A percentile compares a stretch with the other conserved stretches of the same genome.
Conservation (phyloP, 1,139 yeast species). For the Pichia sp. region DNA sequence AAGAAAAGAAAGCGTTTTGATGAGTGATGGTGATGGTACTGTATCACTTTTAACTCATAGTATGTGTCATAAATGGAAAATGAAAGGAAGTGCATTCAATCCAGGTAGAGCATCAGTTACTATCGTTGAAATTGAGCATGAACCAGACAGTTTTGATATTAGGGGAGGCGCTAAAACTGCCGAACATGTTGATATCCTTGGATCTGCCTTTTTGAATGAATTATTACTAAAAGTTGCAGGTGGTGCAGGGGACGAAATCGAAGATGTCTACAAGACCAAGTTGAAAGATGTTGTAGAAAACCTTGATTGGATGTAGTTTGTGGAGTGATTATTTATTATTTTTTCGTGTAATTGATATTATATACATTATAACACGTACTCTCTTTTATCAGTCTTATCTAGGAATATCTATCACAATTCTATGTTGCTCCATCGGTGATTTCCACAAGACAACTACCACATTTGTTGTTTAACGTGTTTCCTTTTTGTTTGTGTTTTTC, state of each 20-base stretch:
- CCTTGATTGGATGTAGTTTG: background rate
- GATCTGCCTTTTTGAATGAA: slow-evolving; percentile 88
- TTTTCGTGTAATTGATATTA: background rate
- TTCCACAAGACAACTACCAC: background rate
- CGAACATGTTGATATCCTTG: slow-evolving; percentile 93
- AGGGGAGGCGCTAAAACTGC: slow-evolving; percentile 98
- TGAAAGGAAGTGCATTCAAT: slow-evolving; percentile 61
- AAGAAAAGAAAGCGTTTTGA: slow-evolving; percentile 50
- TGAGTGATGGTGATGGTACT: slow-evolving; percentile 96
- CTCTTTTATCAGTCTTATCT: background rate
- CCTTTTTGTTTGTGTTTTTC: background rate
- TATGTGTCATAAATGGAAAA: slow-evolving; percentile 79
- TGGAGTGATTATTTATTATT: background rate
- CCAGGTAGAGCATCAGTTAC: slow-evolving; percentile 72
- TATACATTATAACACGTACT: too few species aligned
- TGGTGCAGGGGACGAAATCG: slow-evolving; percentile 65
- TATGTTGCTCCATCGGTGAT: too few species aligned
- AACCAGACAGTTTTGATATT: slow-evolving; percentile 88
- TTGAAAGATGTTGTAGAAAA: slow-evolving; percentile 45
- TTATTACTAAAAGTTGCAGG: slow-evolving; percentile 73
- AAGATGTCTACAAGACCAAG: slow-evolving; percentile 53
- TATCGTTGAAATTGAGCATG: slow-evolving; percentile 85
- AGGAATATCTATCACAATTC: background rate
- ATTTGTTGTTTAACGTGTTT: background rate
- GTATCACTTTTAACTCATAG: slow-evolving; percentile 80